These are phyloP conservation scores for Excoecaria agallocha DNA, from an alignment of 345 rosid genomes.

Conservation along the genomic window DNA sequence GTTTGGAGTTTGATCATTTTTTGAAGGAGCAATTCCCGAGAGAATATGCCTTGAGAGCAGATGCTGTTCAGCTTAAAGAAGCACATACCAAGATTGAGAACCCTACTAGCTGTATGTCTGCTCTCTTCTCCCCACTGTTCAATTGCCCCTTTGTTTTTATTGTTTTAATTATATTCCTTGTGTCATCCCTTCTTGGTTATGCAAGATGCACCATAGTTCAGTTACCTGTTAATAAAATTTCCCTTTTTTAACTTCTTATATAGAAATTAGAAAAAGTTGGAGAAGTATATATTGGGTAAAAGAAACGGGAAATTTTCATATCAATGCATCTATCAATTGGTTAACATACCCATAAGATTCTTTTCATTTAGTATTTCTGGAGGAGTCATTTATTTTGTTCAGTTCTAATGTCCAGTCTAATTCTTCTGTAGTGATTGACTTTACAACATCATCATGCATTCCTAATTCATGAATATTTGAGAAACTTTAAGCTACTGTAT, in stretches of 20 bases:
- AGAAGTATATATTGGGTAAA: not conserved
- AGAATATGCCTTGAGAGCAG: slow-evolving; percentile 59
- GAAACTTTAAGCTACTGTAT: not conserved
- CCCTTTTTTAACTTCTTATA: not conserved
- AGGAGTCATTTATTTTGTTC: not conserved
- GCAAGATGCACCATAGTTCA: not conserved
- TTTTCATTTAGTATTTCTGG: not conserved
- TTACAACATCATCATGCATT: slow-evolving; percentile 8
- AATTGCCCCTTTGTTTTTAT: not conserved
- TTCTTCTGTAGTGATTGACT: not conserved
- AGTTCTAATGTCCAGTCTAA: too few relatives aligned
- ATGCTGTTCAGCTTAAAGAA: slow-evolving; percentile 31
- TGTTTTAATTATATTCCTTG: not conserved
- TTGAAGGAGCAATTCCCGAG: slow-evolving; percentile 49
- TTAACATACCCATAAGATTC: not conserved
- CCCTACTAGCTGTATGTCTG: slow-evolving; percentile 33
- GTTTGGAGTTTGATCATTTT: slow-evolving; percentile 62
- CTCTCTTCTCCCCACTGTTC: not conserved
- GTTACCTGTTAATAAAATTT: not conserved
- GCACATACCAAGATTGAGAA: slow-evolving; percentile 24
- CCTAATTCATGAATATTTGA: not conserved
- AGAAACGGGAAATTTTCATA: not conserved
- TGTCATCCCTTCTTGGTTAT: not conserved
- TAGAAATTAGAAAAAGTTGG: not conserved
- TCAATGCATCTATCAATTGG: not conserved